Evolutionary conservation across 805 yeast genomes (phyloP).

Genomic region (Saccharomycopsis schoenii): DNA sequence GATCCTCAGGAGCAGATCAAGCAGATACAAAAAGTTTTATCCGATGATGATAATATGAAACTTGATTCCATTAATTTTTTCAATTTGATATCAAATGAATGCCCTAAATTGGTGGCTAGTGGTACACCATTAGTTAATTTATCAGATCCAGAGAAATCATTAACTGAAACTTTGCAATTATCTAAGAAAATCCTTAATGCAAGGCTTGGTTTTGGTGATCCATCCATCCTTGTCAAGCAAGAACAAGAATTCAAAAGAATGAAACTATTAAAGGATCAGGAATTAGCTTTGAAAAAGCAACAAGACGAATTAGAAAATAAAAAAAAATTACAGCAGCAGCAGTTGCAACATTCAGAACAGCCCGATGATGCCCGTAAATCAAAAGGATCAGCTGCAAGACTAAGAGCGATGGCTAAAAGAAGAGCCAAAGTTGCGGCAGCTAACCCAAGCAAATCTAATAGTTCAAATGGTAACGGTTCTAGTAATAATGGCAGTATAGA

Average conservation of each 20-base stretch:
- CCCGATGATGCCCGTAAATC: slow-evolving; percentile 21
- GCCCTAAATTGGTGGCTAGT: slow-evolving; percentile 49
- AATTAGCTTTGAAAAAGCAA: slow-evolving; percentile 19
- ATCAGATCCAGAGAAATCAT: slow-evolving; percentile 26
- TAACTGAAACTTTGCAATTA: slow-evolving; percentile 36
- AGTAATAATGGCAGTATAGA: slow-evolving; percentile 43
- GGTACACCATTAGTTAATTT: slow-evolving; percentile 36
- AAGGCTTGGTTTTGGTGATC: slow-evolving; percentile 33
- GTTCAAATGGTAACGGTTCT: slow-evolving; percentile 28
- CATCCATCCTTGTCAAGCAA: slow-evolving; percentile 15
- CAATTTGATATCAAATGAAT: slow-evolving; percentile 27
- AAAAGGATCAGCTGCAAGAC: slow-evolving; percentile 49
- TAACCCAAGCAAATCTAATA: not conserved
- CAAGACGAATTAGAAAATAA: slow-evolving; percentile 10
- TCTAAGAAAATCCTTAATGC: slow-evolving; percentile 37
- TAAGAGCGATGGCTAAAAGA: slow-evolving; percentile 91
- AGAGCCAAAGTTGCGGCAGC: slow-evolving; percentile 63
- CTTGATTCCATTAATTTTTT: slow-evolving; percentile 29
- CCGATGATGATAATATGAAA: slow-evolving; percentile 20
- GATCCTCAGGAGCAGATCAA: slow-evolving; percentile 14
- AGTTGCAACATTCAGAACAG: slow-evolving; percentile 18
- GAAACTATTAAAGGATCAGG: slow-evolving; percentile 17
- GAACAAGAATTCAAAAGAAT: slow-evolving; percentile 14
- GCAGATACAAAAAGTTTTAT: slow-evolving; percentile 7
- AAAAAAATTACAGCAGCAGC: slow-evolving; percentile 12